These are phyloP conservation scores for Erodium maritimum DNA, from an alignment of 345 rosid genomes.

Conservation along the genomic window DNA sequence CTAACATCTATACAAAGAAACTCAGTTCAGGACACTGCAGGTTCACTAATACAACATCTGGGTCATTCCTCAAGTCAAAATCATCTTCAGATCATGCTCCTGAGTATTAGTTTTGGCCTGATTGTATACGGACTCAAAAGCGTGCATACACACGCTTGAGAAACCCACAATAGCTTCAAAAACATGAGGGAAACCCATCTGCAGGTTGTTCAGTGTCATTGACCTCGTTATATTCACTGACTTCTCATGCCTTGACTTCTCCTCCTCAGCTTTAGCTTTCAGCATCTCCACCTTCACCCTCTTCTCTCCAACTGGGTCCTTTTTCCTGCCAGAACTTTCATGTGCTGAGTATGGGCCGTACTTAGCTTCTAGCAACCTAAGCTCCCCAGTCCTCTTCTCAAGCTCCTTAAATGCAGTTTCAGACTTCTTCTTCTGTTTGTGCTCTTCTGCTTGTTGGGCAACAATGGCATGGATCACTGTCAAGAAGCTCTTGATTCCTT, in stretches of 20 bases:
- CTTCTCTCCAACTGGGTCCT: slow-evolving; percentile 56
- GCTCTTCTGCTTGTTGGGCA: slow-evolving; percentile 72
- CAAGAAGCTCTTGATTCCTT: slow-evolving; percentile 85
- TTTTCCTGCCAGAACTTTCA: slow-evolving; percentile 28
- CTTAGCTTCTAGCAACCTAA: slow-evolving; percentile 65
- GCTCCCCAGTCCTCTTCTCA: slow-evolving; percentile 54
- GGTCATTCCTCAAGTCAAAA: slow-evolving; percentile 22
- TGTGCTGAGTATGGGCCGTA: slow-evolving; percentile 50
- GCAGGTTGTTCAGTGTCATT: slow-evolving; percentile 76
- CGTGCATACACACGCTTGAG: slow-evolving; percentile 86
- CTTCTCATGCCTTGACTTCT: slow-evolving; percentile 71
- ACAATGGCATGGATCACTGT: slow-evolving; percentile 75
- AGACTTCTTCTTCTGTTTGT: slow-evolving; percentile 72
- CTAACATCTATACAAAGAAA: no score
- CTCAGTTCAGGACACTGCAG: no score
- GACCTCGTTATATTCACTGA: slow-evolving; percentile 59
- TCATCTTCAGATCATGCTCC: slow-evolving; percentile 42
- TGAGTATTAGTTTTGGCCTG: slow-evolving; percentile 41
- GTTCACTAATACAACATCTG: no score
- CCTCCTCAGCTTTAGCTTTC: slow-evolving; percentile 73
- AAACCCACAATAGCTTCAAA: slow-evolving; percentile 88
- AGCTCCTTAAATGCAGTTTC: slow-evolving; percentile 53
- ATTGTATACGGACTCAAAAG: slow-evolving; percentile 70
- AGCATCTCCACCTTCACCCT: slow-evolving; percentile 45
- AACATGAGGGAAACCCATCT: slow-evolving; percentile 88